These are phyloP conservation scores for Botryotinia calthae DNA, from an alignment of 2,329 filamentous ascomycete species.

Conservation along the genomic window DNA sequence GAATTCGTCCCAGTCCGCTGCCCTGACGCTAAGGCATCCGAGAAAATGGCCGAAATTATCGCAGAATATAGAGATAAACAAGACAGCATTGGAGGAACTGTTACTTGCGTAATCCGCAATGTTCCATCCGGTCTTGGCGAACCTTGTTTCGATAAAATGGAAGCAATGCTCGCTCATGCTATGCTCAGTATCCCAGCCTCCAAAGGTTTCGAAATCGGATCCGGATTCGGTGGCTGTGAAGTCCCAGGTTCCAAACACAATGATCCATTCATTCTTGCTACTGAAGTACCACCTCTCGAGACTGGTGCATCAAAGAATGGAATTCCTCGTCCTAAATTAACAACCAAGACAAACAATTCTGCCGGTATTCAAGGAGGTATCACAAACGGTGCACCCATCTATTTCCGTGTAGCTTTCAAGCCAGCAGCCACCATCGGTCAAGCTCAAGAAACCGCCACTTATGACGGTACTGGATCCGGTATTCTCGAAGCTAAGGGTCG, in stretches of 20 bases:
- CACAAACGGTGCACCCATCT: conserved; percentile 88
- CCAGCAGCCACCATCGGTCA: conserved; percentile 90
- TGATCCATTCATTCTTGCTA: conserved; percentile 70
- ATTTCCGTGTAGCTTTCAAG: conserved; percentile 95
- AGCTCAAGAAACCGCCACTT: conserved; percentile 79
- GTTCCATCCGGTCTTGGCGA: conserved; percentile 84
- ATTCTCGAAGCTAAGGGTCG: conserved; percentile 86
- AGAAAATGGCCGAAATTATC: conserved; percentile 76
- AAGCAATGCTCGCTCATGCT: conserved; percentile 85
- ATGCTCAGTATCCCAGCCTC: conserved; percentile 95
- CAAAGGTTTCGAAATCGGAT: conserved; percentile 95
- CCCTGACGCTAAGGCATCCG: conserved; percentile 63
- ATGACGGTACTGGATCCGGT: conserved; percentile 68
- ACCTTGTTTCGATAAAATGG: conserved; percentile 92
- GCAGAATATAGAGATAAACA: conserved; percentile 72
- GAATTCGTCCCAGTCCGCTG: conserved; percentile 82
- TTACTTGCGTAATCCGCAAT: conserved; percentile 90
- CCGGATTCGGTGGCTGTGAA: conserved; percentile 83
- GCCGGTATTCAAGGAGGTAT: conserved; percentile 96
- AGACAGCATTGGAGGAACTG: conserved; percentile 91
- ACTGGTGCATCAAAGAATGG: conserved; percentile 47
- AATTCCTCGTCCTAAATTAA: conserved; percentile 59
- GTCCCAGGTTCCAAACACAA: conserved; percentile 90
- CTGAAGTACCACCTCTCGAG: conserved; percentile 44
- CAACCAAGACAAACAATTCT: conserved; percentile 90